A percentile compares a stretch with the other conserved stretches of the same genome.
phyloP scores from a whole-genome alignment of 306 rosid genomes.

The Vigna nakashimae region DNA sequence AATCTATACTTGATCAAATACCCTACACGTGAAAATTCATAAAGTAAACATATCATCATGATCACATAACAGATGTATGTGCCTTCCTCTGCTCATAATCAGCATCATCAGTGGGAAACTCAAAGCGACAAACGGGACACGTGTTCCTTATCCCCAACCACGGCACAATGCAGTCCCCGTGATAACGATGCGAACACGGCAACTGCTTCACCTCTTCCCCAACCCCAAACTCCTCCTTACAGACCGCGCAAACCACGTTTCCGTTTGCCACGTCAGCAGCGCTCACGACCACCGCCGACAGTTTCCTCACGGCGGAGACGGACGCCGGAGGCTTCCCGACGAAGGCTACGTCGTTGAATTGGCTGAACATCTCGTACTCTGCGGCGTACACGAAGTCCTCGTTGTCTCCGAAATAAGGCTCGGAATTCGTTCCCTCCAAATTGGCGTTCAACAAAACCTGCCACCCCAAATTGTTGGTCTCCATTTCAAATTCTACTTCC shows the following conservation, averaged over 20 bases:
- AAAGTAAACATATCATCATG: constrained; percentile 24
- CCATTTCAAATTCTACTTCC: constrained; percentile 35
- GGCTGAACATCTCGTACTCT: constrained; percentile 79
- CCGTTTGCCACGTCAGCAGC: constrained; percentile 57
- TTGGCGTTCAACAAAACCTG: constrained; percentile 64
- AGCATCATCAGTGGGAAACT: constrained; percentile 76
- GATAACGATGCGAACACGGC: constrained; percentile 80
- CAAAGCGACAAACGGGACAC: constrained; percentile 89
- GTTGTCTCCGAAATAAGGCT: constrained; percentile 58
- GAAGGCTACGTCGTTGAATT: constrained; percentile 58
- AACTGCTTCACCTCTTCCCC: constrained; percentile 67
- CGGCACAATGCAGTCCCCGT: constrained; percentile 78
- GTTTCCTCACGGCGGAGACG: constrained; percentile 52
- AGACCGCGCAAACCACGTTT: constrained; percentile 69
- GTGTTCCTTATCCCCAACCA: constrained; percentile 88
- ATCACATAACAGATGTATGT: constrained; percentile 45
- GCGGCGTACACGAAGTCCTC: constrained; percentile 69
- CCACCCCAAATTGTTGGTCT: constrained; percentile 67
- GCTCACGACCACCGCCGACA: constrained; percentile 57
- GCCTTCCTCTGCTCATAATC: constrained; percentile 72
- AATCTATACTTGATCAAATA: constrained; percentile 48
- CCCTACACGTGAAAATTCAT: constrained; percentile 46
- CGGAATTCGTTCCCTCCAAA: constrained; percentile 47
- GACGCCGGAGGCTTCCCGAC: constrained; percentile 75
- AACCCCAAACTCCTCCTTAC: constrained; percentile 67